Evolutionary conservation across 148 eudicot genomes (phyloP).

Genomic region (Amaranthus palmeri): DNA sequence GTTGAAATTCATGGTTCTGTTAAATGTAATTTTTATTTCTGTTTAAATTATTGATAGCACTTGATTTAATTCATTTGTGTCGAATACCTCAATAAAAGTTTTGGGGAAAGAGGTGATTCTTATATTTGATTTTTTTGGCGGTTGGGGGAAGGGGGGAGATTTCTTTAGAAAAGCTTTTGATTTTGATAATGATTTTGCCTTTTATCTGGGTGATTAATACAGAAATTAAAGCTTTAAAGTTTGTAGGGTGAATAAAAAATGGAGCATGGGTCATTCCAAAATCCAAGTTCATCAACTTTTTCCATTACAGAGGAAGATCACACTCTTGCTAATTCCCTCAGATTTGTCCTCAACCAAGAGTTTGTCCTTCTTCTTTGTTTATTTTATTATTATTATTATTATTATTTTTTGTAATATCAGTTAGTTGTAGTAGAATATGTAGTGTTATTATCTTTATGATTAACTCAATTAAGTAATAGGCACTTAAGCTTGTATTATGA

Average conservation of each 20-base stretch:
- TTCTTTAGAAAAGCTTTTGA: neutral
- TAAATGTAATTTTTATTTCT: no score
- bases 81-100: neutral
- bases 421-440: neutral
- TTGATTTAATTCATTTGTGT: neutral
- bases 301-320: conserved; percentile 87
- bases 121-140: neutral
- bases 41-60: no score
- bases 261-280: conserved; percentile 68
- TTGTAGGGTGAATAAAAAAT: conserved; percentile 27
- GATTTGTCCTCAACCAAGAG: conserved; percentile 84
- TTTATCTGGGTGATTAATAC: neutral
- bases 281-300: conserved; percentile 75
- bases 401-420: neutral
- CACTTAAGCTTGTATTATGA: neutral
- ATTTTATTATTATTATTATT: neutral
- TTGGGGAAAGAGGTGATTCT: neutral
- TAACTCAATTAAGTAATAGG: no score
- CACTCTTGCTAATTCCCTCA: conserved; percentile 74
- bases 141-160: neutral
- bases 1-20: no score
- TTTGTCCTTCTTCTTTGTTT: conserved; percentile 14
- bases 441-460: neutral
- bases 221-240: neutral
- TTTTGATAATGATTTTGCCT: neutral